Percentiles rank a stretch among this genome's conserved stretches.
phyloP scores from a whole-genome alignment of 2,329 filamentous ascomycete genomes.

The Apiospora rasikravindrae region DNA sequence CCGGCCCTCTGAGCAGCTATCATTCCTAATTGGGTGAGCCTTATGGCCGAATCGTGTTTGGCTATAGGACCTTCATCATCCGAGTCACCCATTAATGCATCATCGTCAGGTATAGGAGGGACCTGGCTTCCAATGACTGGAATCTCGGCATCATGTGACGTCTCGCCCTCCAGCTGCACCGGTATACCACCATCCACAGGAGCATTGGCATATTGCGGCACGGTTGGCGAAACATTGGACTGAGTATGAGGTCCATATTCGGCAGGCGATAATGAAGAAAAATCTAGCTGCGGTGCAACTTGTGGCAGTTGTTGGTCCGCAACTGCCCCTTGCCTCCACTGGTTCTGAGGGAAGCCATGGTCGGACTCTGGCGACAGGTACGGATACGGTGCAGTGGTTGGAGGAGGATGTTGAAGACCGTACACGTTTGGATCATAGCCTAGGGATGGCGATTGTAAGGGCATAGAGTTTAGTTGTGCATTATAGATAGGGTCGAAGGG shows the following conservation, averaged over 20 bases:
- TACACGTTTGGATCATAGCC: conserved; percentile 33
- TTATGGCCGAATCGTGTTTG: conserved; percentile 41
- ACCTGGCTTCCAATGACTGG: not conserved
- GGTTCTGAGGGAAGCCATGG: conserved; percentile 34
- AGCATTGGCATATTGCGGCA: conserved; percentile 24
- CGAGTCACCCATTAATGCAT: conserved; percentile 67
- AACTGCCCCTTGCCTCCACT: conserved; percentile 30
- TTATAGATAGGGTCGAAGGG: conserved; percentile 32
- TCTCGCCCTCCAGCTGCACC: not conserved
- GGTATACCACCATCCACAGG: conserved; percentile 15
- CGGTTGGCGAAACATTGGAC: conserved; percentile 23
- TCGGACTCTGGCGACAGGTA: conserved; percentile 38
- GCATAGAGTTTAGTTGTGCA: not conserved
- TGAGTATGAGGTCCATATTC: not conserved
- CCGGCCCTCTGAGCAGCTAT: conserved; percentile 44
- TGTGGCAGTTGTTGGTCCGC: not conserved
- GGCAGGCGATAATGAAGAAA: conserved; percentile 31
- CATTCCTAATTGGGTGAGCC: conserved; percentile 47
- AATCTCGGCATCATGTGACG: not conserved
- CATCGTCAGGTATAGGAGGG: conserved; percentile 53
- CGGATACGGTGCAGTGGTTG: conserved; percentile 33
- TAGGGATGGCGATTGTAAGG: conserved; percentile 30
- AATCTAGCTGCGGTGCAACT: conserved; percentile 27
- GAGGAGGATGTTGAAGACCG: conserved; percentile 28
- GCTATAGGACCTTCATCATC: conserved; percentile 60